These are phyloP conservation scores for Macroventuria anomochaeta DNA, from an alignment of 2,329 filamentous ascomycete genomes.

Conservation along the genomic window DNA sequence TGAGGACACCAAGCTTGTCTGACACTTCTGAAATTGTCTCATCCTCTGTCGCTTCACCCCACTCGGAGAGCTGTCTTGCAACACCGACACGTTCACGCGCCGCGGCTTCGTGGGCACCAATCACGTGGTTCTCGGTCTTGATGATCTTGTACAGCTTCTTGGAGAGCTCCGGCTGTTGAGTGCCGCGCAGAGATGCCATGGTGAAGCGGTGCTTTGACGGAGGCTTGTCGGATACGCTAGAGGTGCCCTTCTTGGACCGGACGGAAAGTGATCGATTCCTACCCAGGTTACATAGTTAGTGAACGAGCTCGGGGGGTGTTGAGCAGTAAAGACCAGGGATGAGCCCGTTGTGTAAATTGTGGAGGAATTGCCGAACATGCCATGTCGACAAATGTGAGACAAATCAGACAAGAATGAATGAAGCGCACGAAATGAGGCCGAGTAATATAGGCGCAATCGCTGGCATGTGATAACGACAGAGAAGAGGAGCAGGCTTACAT, in stretches of 20 bases:
- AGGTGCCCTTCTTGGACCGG: slow-evolving; percentile 66
- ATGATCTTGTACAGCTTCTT: slow-evolving; percentile 90
- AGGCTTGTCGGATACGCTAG: slow-evolving; percentile 52
- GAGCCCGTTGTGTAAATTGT: background rate
- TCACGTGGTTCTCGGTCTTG: slow-evolving; percentile 91
- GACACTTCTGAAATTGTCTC: slow-evolving; percentile 87
- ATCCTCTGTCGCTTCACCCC: slow-evolving; percentile 91
- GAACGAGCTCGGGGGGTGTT: slow-evolving; percentile 27
- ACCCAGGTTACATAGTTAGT: slow-evolving; percentile 37
- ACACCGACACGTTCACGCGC: slow-evolving; percentile 84
- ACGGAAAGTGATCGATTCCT: slow-evolving; percentile 79
- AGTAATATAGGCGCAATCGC: background rate
- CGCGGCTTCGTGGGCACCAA: slow-evolving; percentile 82
- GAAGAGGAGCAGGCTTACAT: slow-evolving; percentile 6
- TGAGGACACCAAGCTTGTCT: slow-evolving; percentile 92
- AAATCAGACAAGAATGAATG: background rate
- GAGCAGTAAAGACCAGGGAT: background rate
- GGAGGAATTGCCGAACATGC: background rate
- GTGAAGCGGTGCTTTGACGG: slow-evolving; percentile 74
- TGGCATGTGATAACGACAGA: background rate
- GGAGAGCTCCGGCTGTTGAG: slow-evolving; percentile 84
- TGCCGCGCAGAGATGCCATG: slow-evolving; percentile 83
- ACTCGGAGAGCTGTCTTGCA: slow-evolving; percentile 90
- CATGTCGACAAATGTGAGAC: background rate
- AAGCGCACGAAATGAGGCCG: background rate